Percentiles rank a stretch among this genome's conserved stretches.
These are phyloP conservation scores for Vaccinium macrocarpon DNA, from an alignment of 148 eudicot species.

Conservation along the genomic window DNA sequence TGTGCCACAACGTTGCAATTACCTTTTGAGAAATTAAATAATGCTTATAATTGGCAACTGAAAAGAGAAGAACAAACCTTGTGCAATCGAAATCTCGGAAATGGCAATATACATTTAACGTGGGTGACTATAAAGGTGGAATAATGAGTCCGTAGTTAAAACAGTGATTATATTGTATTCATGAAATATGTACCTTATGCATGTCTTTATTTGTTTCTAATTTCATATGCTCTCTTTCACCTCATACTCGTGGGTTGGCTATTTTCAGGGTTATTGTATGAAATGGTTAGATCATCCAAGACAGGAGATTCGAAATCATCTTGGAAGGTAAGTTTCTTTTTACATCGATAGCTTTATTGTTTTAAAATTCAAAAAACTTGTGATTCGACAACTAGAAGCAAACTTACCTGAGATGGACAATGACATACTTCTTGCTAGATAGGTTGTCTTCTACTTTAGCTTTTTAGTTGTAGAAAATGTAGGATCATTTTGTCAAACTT, in stretches of 20 bases:
- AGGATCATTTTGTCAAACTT: not conserved
- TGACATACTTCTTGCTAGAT: conserved; percentile 7
- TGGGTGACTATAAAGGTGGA: not conserved
- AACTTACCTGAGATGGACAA: not conserved
- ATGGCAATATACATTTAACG: not conserved
- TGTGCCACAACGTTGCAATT: not conserved
- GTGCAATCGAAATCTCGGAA: not conserved
- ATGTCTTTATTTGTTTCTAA: not conserved
- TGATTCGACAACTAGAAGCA: not conserved
- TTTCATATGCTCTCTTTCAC: not conserved
- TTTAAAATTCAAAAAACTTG: not conserved
- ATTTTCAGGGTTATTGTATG: conserved; percentile 68
- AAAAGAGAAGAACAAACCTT: not conserved
- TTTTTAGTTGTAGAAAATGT: not conserved
- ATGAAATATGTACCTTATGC: not conserved
- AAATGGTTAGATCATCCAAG: conserved; percentile 78
- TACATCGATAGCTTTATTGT: not conserved
- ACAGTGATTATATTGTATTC: not conserved
- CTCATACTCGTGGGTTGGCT: not conserved
- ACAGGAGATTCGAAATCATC: conserved; percentile 47
- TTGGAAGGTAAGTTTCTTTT: conserved; percentile 72
- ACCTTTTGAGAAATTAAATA: not conserved
- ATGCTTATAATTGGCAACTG: not conserved
- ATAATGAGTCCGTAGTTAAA: not conserved
- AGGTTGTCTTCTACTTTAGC: not conserved